A percentile compares a stretch with the other conserved stretches of the same genome.
Evolutionary conservation across 176 grass and related monocot species (phyloP).

Genomic region (Carex littledalei): DNA sequence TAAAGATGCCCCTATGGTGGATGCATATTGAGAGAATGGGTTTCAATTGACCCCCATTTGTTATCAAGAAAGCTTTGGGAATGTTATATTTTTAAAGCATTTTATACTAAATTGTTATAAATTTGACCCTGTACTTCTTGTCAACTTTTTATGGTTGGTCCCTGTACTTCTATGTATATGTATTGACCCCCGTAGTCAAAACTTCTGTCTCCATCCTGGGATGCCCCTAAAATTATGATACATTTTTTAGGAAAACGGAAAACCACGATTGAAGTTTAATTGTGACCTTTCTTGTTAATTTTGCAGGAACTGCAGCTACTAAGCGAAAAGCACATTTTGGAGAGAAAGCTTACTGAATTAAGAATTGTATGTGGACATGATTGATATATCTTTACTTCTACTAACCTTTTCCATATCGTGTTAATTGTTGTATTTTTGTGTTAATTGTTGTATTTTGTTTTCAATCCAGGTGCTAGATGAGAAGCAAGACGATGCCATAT

Average conservation of each 20-base stretch:
- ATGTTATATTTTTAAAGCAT: neutral
- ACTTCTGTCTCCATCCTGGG: neutral
- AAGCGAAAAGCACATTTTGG: constrained; percentile 88
- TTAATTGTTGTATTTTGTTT: constrained; percentile 19
- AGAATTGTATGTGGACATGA: constrained; percentile 54
- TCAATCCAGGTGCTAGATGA: constrained; percentile 74
- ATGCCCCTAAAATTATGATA: neutral
- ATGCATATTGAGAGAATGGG: neutral
- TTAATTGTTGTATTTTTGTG: neutral
- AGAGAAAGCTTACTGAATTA: constrained; percentile 84
- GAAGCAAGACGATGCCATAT: constrained; percentile 84
- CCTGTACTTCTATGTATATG: neutral
- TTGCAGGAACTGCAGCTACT: constrained; percentile 71
- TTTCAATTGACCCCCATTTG: neutral
- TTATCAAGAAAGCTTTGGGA: constrained; percentile 1
- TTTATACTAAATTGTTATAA: constrained; percentile 5
- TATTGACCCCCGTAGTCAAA: neutral
- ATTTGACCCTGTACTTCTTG: neutral
- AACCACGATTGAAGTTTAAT: neutral
- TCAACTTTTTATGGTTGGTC: neutral
- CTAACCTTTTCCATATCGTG: neutral
- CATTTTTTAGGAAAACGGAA: neutral
- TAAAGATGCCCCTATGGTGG: neutral
- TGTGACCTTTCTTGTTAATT: constrained; percentile 4
- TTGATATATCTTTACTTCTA: neutral